Conservation (phyloP, 116 monocot species). For the Thalassia testudinum region DNA sequence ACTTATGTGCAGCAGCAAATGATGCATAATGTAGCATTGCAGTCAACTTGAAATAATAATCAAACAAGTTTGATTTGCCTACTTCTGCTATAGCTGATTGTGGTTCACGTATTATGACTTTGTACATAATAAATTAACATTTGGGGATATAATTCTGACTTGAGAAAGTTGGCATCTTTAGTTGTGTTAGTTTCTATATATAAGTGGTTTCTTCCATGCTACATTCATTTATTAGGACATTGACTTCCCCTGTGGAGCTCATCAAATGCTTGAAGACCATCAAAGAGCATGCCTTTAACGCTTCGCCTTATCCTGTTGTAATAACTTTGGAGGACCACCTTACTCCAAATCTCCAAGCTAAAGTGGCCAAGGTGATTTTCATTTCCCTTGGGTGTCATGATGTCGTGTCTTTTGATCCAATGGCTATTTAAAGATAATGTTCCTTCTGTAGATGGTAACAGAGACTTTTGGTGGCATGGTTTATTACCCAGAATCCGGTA, state of each 20-base stretch:
- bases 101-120: too few relatives aligned
- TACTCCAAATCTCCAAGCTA: conserved; percentile 60
- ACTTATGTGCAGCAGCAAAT: too few relatives aligned
- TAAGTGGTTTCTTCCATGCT: too few relatives aligned
- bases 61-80: too few relatives aligned
- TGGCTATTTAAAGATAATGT: not conserved
- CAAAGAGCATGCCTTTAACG: conserved; percentile 53
- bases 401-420: not conserved
- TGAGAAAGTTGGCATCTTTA: too few relatives aligned
- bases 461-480: conserved; percentile 67
- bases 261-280: conserved; percentile 65
- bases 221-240: conserved; percentile 28
- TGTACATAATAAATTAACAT: too few relatives aligned
- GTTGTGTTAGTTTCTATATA: too few relatives aligned
- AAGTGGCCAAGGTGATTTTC: conserved; percentile 51
- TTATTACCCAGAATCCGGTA: conserved; percentile 43
- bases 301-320: conserved; percentile 56
- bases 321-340: conserved; percentile 86
- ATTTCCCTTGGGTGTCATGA: not conserved
- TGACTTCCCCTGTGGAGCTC: conserved; percentile 66
- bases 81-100: too few relatives aligned
- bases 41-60: too few relatives aligned
- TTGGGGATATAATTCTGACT: too few relatives aligned
- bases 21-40: too few relatives aligned
- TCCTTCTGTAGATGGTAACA: conserved; percentile 39